Evolutionary conservation across 192 early-diverging fungal genomes (phyloP), one percentile per base, ranked within the genome.

Genomic region (Umbelopsis ramanniana): DNA sequence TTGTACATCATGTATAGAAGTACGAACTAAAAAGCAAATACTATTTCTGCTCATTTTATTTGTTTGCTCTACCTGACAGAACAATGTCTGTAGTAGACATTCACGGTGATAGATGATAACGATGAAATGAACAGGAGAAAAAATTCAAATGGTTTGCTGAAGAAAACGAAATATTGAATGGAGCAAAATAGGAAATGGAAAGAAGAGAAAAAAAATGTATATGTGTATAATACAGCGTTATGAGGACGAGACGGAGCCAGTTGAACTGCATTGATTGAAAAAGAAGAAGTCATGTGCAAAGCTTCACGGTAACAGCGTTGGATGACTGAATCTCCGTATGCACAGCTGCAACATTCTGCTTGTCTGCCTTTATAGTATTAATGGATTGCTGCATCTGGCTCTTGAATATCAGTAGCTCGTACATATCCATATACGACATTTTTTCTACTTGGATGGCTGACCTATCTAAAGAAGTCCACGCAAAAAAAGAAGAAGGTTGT

Each of bases 341-440:
- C 11, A 63, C 29, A 12, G 26, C 17, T 37, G 57, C 17, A 17
- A 35, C 4, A 37, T 37, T 35, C 35, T 29, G 33, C 14, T 63
- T 63, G 33, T 19, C 33, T 19, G 26, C 29, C 3, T 63, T 35
- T 19, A 29, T 6, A 29, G 57, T 35, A 29, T 63, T 63, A 17
- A 63, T 38, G 17, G 57, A 29, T 37, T 63, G 57, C 19, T 63
- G 57, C 57, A 63, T 63, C 26, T 63, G 57, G 57, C 57, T 63
- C 26, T 63, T 63, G 26, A 63, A 63, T 63, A 63, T 63, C 35
- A 63, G 33, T 35, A 63, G 26, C 2, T 63, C 57, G 26, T 63
- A 63, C 57, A 63, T 63, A n/a, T 63, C 57, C 57, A 63, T 37
- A 29, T 63, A 63, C 26, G 57, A 63, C 57, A 63, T 63, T 63